Base-by-base conservation (phyloP, 257 asterid species). In the Salvia hispanica region DNA sequence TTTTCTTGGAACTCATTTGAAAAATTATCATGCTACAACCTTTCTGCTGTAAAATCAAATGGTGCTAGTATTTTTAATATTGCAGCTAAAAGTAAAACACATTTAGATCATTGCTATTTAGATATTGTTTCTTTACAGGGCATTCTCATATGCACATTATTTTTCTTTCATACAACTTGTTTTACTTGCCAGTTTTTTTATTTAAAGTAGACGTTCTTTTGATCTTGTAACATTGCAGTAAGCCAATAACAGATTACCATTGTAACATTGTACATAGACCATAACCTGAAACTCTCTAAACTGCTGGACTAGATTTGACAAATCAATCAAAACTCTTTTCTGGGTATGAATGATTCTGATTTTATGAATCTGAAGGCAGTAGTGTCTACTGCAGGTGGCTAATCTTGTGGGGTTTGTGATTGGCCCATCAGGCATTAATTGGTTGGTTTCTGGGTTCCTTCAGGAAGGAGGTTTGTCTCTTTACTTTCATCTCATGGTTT, bases 381-480 rank as follows among this genome's bases (percentile, higher is more conserved):
- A 34, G 62, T 64, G 57, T 56, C 52, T 73, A 50, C 47, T 73
- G 74, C 84, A 93, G 97, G 94, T 90, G 75, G 99, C 97, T 54
- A 93, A 93, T 78, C 96, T 93, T 64, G 95, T 90, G 31, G 99
- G 97, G 36, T 93, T 93, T 79, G 99, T 93, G 34, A 88, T 93
- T 25, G 99, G 99, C 14, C 97, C 99, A 56, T 90, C 98, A 9
- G 97, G 96, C 83, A 79, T 90, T 58, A 86, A 78, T 80, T 93
- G 93, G 99, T 77, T 93, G 83, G 77, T 84, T 72, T 85, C 95
- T 25, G 85, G 75, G 48, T 90, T 93, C 80, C 85, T 88, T 66
- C 81, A 58, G 43, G 74, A 80, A 82, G 82, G 79, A 82, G 97
- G 97, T 90, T 16, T 5, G 80, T 68, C 55, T 69, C 56, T 71